Evolutionary conservation across 2,329 filamentous ascomycete genomes (phyloP).

Genomic region (Fusarium sp.): DNA sequence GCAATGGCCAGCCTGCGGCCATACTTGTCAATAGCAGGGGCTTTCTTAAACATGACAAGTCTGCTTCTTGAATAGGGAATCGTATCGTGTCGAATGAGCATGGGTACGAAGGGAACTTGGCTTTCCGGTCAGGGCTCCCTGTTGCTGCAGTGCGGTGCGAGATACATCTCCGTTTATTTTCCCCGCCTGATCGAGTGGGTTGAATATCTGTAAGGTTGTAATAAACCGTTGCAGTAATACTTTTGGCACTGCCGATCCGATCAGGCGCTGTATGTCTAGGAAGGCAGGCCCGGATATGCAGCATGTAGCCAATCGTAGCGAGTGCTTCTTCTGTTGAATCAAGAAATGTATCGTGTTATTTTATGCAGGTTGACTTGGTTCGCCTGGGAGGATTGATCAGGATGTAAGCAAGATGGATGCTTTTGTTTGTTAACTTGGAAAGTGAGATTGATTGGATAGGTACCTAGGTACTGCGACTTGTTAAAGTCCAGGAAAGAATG

Average conservation of each 20-base stretch:
- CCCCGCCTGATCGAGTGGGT: slow-evolving; percentile 25
- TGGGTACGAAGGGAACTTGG: slow-evolving; percentile 5
- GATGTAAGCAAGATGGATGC: background rate
- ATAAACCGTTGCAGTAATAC: slow-evolving; percentile 19
- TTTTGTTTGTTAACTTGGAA: background rate
- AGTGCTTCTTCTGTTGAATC: background rate
- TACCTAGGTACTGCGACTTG: background rate
- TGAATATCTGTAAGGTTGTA: slow-evolving; percentile 25
- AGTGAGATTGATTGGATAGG: background rate
- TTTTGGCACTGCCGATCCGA: slow-evolving; percentile 41
- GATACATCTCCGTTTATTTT: slow-evolving; percentile 25
- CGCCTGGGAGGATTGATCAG: background rate
- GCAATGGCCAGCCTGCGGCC: slow-evolving; percentile 3
- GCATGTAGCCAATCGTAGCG: background rate
- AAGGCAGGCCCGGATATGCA: background rate
- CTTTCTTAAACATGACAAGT: slow-evolving; percentile 3
- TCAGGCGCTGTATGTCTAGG: slow-evolving; percentile 24
- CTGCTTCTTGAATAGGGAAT: background rate
- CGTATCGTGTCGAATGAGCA: background rate
- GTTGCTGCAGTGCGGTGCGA: slow-evolving; percentile 5
- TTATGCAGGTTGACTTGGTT: background rate
- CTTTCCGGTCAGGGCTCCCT: slow-evolving; percentile 11
- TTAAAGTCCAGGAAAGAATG: background rate
- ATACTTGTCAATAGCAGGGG: background rate
- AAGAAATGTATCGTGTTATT: background rate